Base-by-base conservation (phyloP, 164 flowering plant genomes). In the Kalanchoe fedtschenkoi region DNA sequence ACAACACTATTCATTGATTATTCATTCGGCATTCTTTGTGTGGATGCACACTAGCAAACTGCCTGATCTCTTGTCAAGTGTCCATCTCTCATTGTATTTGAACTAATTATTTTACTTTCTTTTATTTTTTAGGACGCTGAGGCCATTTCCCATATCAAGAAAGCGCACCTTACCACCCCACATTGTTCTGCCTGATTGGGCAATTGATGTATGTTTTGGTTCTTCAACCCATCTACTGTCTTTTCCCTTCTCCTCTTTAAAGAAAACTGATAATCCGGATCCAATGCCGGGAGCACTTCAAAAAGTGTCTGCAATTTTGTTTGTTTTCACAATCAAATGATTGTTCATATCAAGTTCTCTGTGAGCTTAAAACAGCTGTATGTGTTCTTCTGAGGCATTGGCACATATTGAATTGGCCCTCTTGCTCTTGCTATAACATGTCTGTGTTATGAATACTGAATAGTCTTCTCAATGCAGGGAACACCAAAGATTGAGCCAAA, bases 171-270 rank as follows among this genome's bases (percentile, higher is more conserved):
- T 93, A 55, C 97, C 98, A 66, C 76, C 77, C 58, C 77, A 78
- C 65, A 86, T 93, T 67, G 88, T 80, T 46, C 73, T 62, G 62
- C 98, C 98, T 75, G 98, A 93, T 68, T 93, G 98, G 98, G 90
- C 97, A 22, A 35, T 44, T 75, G 91, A 83, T 87, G 98, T 92
- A 69, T 84, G 95, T 79, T 21, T 59, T 19, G 42, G 32, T 5
- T 24, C 13, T 26, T 51, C 16, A 2, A 24, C 28, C 28, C 15
- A 4, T 0, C 14, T 24, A n/a, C 21, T 26, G 32, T 26, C 16
- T 51, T 51, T 24, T 51, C 17, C 1, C 34, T 58, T 29, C 34
- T 22, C 13, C 43, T 11, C 61, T 53, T 44, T 32, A 11, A 55
- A 28, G 37, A 29, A 10, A 2, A 4, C 5, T 51, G 17, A 29